phyloP scores from a whole-genome alignment of 2,329 filamentous ascomycete species.

The Canariomyces notabilis region DNA sequence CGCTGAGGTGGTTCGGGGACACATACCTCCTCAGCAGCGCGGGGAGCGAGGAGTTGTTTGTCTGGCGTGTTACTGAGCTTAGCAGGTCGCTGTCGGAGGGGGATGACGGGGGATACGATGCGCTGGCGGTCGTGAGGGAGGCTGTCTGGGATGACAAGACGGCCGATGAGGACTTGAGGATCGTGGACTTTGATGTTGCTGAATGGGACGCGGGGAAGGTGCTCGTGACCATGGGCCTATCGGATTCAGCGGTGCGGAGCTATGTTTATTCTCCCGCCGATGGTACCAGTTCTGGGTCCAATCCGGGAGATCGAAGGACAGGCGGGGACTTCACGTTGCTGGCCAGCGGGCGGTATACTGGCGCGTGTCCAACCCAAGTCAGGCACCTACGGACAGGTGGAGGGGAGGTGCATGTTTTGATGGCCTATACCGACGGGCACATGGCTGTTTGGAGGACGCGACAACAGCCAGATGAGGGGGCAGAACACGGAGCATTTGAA shows the following conservation, averaged over 20 bases:
- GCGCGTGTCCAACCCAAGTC: constrained; percentile 69
- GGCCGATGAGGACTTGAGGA: constrained; percentile 62
- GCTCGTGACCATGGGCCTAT: constrained; percentile 66
- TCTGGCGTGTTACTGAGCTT: constrained; percentile 64
- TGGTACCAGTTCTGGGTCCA: neutral
- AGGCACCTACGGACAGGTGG: constrained; percentile 35
- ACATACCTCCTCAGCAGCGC: constrained; percentile 77
- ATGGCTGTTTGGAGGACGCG: constrained; percentile 51
- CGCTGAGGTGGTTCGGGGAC: constrained; percentile 68
- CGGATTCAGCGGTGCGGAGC: constrained; percentile 71
- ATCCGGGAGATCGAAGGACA: neutral
- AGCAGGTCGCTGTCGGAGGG: too few species aligned
- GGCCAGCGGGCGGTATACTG: constrained; percentile 57
- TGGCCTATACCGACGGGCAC: constrained; percentile 77
- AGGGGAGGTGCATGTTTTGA: constrained; percentile 45
- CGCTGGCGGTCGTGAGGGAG: constrained; percentile 54
- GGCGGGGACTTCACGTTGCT: constrained; percentile 43
- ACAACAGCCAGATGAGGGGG: neutral
- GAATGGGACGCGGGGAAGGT: constrained; percentile 16
- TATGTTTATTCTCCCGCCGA: constrained; percentile 43
- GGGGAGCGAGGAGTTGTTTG: constrained; percentile 82
- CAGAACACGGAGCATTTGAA: constrained; percentile 19
- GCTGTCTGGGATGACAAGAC: constrained; percentile 48
- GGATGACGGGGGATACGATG: constrained; percentile 41
- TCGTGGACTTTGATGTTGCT: constrained; percentile 70